Evolutionary conservation across 768 basidiomycete species (phyloP).

Genomic region (Suillus clintonianus): DNA sequence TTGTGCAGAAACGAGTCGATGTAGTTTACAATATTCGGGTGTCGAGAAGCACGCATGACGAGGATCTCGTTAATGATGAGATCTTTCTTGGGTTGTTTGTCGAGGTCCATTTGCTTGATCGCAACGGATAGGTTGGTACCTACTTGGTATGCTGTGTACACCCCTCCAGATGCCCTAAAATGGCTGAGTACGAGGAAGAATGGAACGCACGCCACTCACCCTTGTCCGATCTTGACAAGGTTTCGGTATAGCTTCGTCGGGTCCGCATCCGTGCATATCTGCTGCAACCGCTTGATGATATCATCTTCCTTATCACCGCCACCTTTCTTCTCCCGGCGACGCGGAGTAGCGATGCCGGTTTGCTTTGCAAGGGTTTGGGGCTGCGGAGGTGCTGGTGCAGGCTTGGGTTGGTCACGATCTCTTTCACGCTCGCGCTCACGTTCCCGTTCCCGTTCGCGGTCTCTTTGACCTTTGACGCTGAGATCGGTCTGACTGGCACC

Average conservation of each 20-base stretch:
- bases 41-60: conserved; percentile 94
- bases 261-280: conserved; percentile 97
- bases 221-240: conserved; percentile 96
- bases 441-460: conserved; percentile 13
- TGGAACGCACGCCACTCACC: conserved; percentile 53
- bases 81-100: conserved; percentile 99
- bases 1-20: conserved; percentile 98
- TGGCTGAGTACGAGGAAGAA: conserved; percentile 5
- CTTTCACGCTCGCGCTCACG: conserved; percentile 38
- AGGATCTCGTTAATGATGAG: conserved; percentile 99
- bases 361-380: conserved; percentile 58
- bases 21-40: conserved; percentile 99
- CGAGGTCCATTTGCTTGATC: conserved; percentile 99
- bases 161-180: conserved; percentile 89
- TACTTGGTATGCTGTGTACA: conserved; percentile 97
- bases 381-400: conserved; percentile 47
- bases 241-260: conserved; percentile 92
- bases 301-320: conserved; percentile 68
- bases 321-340: conserved; percentile 80
- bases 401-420: conserved; percentile 47
- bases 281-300: conserved; percentile 86
- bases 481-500: conserved; percentile 49
- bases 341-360: conserved; percentile 74
- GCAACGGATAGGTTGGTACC: conserved; percentile 93
- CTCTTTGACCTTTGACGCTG: conserved; percentile 44